Base-by-base conservation (phyloP, 2,329 filamentous ascomycete species). In the Blastomyces percursus region DNA sequence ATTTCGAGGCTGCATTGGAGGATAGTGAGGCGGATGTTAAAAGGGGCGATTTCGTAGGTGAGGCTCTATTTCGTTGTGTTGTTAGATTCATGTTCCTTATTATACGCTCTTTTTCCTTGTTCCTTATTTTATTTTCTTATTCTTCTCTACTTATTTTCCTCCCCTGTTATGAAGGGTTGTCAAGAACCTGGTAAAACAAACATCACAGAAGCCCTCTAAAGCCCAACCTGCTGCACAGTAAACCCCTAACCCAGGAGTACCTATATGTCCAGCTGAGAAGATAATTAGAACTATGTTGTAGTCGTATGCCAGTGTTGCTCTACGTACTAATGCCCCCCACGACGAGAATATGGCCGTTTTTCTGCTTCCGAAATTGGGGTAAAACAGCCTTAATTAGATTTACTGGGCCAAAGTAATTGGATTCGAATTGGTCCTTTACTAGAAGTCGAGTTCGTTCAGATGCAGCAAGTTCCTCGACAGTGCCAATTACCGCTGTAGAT, bases 1-100 rank as follows among this genome's bases (percentile, higher is more conserved):
- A 96, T 90, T 78, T 97, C 93, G 77, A 96, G 91, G 75, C 91
- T 95, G 32, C 92, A 91, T 79, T 99, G 93, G 54, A 99, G 88
- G 67, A 97, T 92, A 50, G 91, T 96, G 74, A 97, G 85, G 75
- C 93, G 96, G 78, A 97, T 86, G 76, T 96, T 96, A 79, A 97
- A 97, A 0, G 94, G 94, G 0, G 93, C 89, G 66, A 99, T 89
- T 76, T 99, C 94, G 76, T 96, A 99, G 1, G 93, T 92, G 30
- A 99, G 82, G 64, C 90, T 85, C 80, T 82, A 64, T 2, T 70
- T 56, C 66, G 63, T 44, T 59, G 27, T 9, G 35, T 42, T n/a
- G 32, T 54, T 54, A 55, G 61, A 51, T 38, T 55, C 16, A n/a
- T 30, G 1, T 21, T n/a, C 7, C 2, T 32, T 35, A 3, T 19